phyloP scores from a whole-genome alignment of 768 basidiomycete species.

The Termitomyces eurrhizus region DNA sequence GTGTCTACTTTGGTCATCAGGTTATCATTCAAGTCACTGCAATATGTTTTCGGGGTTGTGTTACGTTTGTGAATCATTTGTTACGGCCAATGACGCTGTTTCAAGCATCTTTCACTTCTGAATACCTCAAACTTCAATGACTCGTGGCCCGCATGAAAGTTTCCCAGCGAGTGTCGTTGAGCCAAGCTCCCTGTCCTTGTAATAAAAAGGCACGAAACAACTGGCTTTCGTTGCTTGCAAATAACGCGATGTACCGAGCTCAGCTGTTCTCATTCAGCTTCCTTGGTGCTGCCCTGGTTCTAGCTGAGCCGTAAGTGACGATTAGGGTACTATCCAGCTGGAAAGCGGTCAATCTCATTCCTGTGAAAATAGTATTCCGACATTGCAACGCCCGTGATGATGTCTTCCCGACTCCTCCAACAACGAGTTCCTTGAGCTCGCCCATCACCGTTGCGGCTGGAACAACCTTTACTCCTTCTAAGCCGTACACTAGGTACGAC shows the following conservation, averaged over 20 bases:
- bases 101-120: background rate
- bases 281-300: background rate
- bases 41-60: background rate
- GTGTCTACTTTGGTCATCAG: background rate
- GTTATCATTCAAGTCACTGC: background rate
- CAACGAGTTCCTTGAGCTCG: slow-evolving; percentile 30
- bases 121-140: background rate
- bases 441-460: slow-evolving; percentile 30
- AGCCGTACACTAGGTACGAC: slow-evolving; percentile 33
- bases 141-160: background rate
- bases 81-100: background rate
- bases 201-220: background rate
- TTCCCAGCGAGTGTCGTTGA: background rate
- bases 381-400: slow-evolving; percentile 28
- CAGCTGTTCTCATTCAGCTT: slow-evolving; percentile 2
- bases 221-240: background rate
- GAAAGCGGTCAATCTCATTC: too few species aligned
- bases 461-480: slow-evolving; percentile 30
- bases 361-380: background rate
- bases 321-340: background rate
- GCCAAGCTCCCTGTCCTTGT: background rate
- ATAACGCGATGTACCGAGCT: slow-evolving; percentile 1
- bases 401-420: slow-evolving; percentile 30
- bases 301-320: slow-evolving; percentile 6
- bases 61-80: background rate